Evolutionary conservation across 2,329 filamentous ascomycete species (phyloP).

Genomic region (Drechslerella coelobrocha): DNA sequence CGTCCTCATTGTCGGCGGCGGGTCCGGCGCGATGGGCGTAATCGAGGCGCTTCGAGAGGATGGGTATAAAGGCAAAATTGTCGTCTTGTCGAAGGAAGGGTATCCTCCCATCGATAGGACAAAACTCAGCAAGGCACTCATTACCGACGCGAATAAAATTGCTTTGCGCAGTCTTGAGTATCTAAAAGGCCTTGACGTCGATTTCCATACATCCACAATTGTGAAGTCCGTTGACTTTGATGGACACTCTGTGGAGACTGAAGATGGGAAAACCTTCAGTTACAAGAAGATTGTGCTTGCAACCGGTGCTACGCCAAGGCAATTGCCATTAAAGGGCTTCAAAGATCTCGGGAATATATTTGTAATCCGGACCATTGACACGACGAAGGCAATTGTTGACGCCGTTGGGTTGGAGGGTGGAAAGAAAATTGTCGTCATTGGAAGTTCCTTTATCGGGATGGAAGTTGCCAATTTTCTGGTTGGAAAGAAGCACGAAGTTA

Average conservation of each 20-base stretch:
- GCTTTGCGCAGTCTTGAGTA: constrained; percentile 77
- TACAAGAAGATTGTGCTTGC: constrained; percentile 92
- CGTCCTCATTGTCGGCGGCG: constrained; percentile 85
- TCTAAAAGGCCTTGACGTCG: constrained; percentile 70
- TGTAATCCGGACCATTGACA: constrained; percentile 76
- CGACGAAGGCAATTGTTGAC: constrained; percentile 76
- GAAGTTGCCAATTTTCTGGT: constrained; percentile 85
- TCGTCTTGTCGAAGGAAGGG: constrained; percentile 81
- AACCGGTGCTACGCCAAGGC: constrained; percentile 79
- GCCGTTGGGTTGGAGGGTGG: constrained; percentile 78
- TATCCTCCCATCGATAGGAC: constrained; percentile 90
- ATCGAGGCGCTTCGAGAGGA: constrained; percentile 82
- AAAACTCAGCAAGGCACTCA: constrained; percentile 91
- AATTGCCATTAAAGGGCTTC: constrained; percentile 81
- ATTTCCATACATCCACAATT: constrained; percentile 66
- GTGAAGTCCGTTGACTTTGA: constrained; percentile 80
- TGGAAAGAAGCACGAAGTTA: constrained; percentile 78
- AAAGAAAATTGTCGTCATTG: constrained; percentile 91
- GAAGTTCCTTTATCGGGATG: constrained; percentile 97
- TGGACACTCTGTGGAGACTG: constrained; percentile 75
- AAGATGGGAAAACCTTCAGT: constrained; percentile 71
- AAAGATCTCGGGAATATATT: constrained; percentile 88
- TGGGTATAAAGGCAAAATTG: constrained; percentile 80
- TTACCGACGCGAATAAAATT: constrained; percentile 80
- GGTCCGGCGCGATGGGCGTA: constrained; percentile 80